Conservation (phyloP, 257 asterid genomes). For the Lantana camara region DNA sequence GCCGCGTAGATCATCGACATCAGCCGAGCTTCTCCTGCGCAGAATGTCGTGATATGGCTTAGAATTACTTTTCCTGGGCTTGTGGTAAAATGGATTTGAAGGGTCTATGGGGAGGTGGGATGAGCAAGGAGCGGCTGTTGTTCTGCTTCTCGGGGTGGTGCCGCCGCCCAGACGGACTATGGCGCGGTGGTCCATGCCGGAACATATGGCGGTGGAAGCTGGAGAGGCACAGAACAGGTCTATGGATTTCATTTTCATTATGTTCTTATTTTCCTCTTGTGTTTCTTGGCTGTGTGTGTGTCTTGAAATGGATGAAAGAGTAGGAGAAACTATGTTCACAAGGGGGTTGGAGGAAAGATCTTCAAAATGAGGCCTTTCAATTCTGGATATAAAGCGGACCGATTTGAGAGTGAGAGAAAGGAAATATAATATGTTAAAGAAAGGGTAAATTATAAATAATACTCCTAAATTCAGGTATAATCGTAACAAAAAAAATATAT, state of each 20-base stretch:
- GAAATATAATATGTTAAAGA: not conserved
- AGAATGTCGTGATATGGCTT: constrained; percentile 30
- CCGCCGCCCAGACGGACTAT: constrained; percentile 49
- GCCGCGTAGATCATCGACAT: constrained; percentile 38
- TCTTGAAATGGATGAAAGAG: not conserved
- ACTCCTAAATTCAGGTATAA: too few species aligned
- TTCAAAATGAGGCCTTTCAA: constrained; percentile 32
- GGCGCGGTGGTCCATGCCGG: constrained; percentile 67
- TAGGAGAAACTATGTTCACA: too few species aligned
- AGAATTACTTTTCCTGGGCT: constrained; percentile 29
- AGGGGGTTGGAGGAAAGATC: constrained; percentile 28
- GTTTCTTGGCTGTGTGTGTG: constrained; percentile 12
- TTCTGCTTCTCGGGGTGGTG: constrained; percentile 28
- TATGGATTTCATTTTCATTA: constrained; percentile 57
- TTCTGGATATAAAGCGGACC: constrained; percentile 49
- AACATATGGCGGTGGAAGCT: constrained; percentile 86
- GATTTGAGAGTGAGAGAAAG: constrained; percentile 25
- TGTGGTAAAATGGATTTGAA: constrained; percentile 31
- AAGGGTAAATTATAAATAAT: too few species aligned
- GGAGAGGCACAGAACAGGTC: constrained; percentile 85
- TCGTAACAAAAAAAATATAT: too few species aligned
- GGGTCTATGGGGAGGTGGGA: constrained; percentile 72
- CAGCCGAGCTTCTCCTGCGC: constrained; percentile 77
- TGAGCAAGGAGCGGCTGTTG: constrained; percentile 51
- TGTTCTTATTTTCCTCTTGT: too few species aligned